Base-by-base conservation (phyloP, 164 flowering plant species). In the Liquidambar formosana region DNA sequence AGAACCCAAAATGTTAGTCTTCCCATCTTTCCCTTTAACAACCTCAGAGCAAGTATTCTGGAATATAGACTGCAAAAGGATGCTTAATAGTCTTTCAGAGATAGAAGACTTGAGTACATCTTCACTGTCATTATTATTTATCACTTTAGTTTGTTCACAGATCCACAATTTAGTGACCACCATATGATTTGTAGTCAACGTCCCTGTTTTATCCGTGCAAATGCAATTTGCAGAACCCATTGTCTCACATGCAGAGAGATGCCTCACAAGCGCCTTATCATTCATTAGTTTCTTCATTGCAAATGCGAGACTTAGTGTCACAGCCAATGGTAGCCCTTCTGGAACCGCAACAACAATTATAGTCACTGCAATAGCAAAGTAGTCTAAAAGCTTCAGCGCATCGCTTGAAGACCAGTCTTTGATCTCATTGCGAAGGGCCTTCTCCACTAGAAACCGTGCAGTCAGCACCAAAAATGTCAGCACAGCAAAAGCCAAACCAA, bases 191-290 rank as follows among this genome's bases (percentile, higher is more conserved):
- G 89, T 83, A 0, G 96, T 90, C 70, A 90, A 69, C 2, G 91
- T 88, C 9, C 96, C 93, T 0, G 93, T 88, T 65, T 90, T 90
- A 52, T 90, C 93, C 0, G 89, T 86, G 69, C 93, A 90, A 58
- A 90, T 88, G 71, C 87, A 76, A 54, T 66, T 83, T 23, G 86
- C 90, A n/a, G 96, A 91, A 28, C 94, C 96, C 96, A 91, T 91
- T 11, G 96, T 91, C 71, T 89, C 96, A 59, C 92, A 87, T 0
- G 94, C 89, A 41, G 91, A 78, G 11, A 87, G 84, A 74, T 86
- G 89, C 66, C 91, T 58, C 57, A 84, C 82, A 12, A 87, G 79
- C 3, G 91, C 94, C 77, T 74, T 86, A 73, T 70, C 89, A 68
- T 68, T 76, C 92, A 87, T 83, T 27, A 87, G 33, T 57, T 82